Evolutionary conservation across 2,329 filamentous ascomycete genomes (phyloP), one percentile per base, ranked within the genome.

Genomic region (Thielaviopsis ethacetica): DNA sequence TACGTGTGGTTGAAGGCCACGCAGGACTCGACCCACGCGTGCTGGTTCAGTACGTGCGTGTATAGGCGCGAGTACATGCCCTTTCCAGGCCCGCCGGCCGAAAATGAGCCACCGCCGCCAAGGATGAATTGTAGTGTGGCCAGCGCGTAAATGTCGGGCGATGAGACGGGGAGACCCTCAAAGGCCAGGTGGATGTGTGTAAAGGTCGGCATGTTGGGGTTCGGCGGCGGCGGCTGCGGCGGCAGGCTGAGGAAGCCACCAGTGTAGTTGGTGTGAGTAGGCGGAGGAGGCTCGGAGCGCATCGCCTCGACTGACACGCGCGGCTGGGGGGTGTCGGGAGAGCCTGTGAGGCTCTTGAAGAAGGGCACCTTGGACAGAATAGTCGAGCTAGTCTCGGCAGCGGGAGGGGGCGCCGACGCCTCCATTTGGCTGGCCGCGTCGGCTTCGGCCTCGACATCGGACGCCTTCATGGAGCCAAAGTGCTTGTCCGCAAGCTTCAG

Each of bases 11-110:
- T 97, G 76, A 97, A 97, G 30, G 91, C 86, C 56, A 95, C 79
- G 73, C 93, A 97, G 62, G 84, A 91, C 73, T 98, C 93, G 26
- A 98, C 89, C 91, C 91, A 98, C 65, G 87, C 89, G 73, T 95
- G 85, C 73, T 97, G 91, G 75, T 98, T 98, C 56, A 98, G 81
- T 0, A 97, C 91, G 69, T 96, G 95, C 63, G 91, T 97, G 77
- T 96, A 98, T 9, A 98, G 81, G 13, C 93, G 86, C 44, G 88
- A 95, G 77, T 97, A 97, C 93, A 98, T 98, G 70, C 93, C 93
- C 76, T 98, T 98, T 57, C 93, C 93, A 4, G 93, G 93, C 0
- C 93, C 93, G 66, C 93, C 93, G 58, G 93, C 93, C 17, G 88
- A 95, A 75, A 98, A 98, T 59, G 91, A 96, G 24, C 93, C 93